Conservation (phyloP, 2,329 filamentous ascomycete species). For the Phaeosphaeriaceae sp. region DNA sequence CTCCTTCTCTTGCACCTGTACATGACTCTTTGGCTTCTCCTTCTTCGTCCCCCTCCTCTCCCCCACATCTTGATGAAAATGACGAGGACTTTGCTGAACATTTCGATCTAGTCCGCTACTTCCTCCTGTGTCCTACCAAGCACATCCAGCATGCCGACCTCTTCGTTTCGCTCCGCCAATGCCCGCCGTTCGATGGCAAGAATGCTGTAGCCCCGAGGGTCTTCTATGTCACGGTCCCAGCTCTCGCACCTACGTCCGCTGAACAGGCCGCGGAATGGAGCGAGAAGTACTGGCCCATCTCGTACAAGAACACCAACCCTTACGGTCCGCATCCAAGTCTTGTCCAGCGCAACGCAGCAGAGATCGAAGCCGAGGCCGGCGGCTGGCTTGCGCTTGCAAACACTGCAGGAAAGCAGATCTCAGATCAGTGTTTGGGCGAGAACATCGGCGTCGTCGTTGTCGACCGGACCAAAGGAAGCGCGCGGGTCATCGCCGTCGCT, state of each 20-base stretch:
- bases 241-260: conserved; percentile 76
- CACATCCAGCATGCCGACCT: conserved; percentile 62
- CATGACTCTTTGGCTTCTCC: conserved; percentile 5
- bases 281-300: conserved; percentile 80
- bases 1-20: conserved; percentile 23
- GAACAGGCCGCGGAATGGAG: conserved; percentile 79
- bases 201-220: conserved; percentile 62
- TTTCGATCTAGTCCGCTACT: conserved; percentile 52
- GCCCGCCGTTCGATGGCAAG: conserved; percentile 49
- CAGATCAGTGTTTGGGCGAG: conserved; percentile 68
- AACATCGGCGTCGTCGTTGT: conserved; percentile 79
- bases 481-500: conserved; percentile 73
- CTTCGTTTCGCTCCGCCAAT: conserved; percentile 39
- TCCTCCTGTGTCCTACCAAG: conserved; percentile 61
- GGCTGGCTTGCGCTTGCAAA: conserved; percentile 74
- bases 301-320: conserved; percentile 87
- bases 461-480: conserved; percentile 58
- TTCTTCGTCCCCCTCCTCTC: conserved; percentile 6
- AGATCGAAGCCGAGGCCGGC: conserved; percentile 70
- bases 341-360: conserved; percentile 73
- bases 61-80: conserved; percentile 7
- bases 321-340: conserved; percentile 83
- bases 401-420: conserved; percentile 67
- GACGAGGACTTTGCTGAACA: conserved; percentile 33
- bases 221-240: conserved; percentile 72